Evolutionary conservation across 148 eudicot species (phyloP).

Genomic region (Salicornia ramosissima): DNA sequence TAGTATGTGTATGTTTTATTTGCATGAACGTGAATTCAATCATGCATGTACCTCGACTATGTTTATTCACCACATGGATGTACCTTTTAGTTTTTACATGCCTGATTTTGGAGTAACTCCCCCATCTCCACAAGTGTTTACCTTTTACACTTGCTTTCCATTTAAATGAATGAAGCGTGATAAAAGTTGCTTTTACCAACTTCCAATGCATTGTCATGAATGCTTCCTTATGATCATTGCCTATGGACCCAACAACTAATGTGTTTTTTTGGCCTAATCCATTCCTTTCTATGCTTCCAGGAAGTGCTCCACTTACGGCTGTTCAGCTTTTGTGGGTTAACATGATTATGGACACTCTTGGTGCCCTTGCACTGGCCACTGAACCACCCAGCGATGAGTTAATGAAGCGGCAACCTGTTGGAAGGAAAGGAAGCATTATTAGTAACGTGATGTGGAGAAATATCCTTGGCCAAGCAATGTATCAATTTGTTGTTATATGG

Average conservation of each 20-base stretch:
- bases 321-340: conserved; percentile 61
- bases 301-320: conserved; percentile 55
- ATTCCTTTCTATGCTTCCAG: conserved; percentile 23
- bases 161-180: not conserved
- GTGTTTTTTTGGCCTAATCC: not conserved
- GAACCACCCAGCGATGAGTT: conserved; percentile 50
- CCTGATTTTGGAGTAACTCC: not conserved
- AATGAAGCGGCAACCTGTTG: conserved; percentile 46
- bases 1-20: not conserved
- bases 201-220: not conserved
- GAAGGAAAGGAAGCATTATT: conserved; percentile 42
- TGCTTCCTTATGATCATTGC: not conserved
- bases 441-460: conserved; percentile 58
- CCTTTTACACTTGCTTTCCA: not conserved
- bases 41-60: not conserved
- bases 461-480: conserved; percentile 49
- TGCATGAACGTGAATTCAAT: not conserved
- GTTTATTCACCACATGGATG: not conserved
- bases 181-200: not conserved
- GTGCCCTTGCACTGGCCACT: conserved; percentile 59
- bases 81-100: not conserved
- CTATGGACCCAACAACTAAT: not conserved
- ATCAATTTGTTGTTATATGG: conserved; percentile 42
- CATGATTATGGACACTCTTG: conserved; percentile 64
- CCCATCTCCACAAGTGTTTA: not conserved